Evolutionary conservation across 306 rosid genomes (phyloP), one percentile per base, ranked within the genome.

Genomic region (Corylus heterophylla): DNA sequence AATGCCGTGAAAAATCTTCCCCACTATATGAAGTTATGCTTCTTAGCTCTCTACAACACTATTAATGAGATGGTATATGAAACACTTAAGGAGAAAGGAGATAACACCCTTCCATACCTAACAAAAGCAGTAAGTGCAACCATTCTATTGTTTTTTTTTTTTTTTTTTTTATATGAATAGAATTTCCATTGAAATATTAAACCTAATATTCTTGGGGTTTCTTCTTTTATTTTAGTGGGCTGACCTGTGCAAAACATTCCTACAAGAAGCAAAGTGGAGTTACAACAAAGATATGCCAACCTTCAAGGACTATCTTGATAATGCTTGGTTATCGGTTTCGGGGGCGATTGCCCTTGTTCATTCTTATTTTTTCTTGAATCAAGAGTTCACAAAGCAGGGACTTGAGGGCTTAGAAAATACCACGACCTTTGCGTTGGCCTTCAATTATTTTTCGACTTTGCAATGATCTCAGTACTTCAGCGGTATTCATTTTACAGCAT

Each of bases 11-110:
- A 82, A 4, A 58, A n/a, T 71, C 85, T 88, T 9, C 90, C 93
- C 1, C 70, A 80, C 12, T 88, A 88, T 71, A 88, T 89, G 96
- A 85, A 87, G 74, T 39, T 86, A 11, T 85, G 89, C n/a, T 91
- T 89, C 78, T 76, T 89, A 11, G 93, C 93, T 49, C 93, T 89
- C 4, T 91, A 85, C 77, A 89, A 91, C 82, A 86, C 85, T 4
- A 79, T 89, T n/a, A 91, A 89, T 20, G 89, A 91, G 61, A 78
- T 91, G 18, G 81, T 76, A 42, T 88, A 85, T 49, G 87, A 89
- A 16, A 50, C 77, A 1, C 76, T 85, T 18, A 83, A 69, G 44
- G 81, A 78, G 7, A 84, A 85, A 11, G 93, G 86, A 35, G 81
- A 74, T 5, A 1, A 83, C 31, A 77, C 69, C 68, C 87, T 88